Conservation (phyloP, 768 basidiomycete species). For the Multifurca ochricompacta region DNA sequence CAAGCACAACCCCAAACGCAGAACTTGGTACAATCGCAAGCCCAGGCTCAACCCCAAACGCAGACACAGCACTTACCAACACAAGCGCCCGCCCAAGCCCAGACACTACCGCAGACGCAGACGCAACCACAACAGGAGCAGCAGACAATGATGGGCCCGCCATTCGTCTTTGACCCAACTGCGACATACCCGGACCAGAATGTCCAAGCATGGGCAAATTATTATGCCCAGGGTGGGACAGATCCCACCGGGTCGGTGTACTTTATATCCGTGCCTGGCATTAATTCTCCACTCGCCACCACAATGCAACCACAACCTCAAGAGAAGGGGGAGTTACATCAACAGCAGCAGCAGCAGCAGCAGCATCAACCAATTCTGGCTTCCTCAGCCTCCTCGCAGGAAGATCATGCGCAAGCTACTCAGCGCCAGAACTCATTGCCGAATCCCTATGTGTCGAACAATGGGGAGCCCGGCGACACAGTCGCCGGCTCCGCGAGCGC, state of each 20-base stretch:
- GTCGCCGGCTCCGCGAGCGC: not conserved
- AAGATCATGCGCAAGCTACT: not conserved
- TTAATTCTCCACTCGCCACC: slow-evolving; percentile 28
- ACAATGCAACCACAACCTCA: not conserved
- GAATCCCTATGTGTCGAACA: slow-evolving; percentile 8
- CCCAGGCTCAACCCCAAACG: slow-evolving; percentile 21
- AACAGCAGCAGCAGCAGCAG: slow-evolving; percentile 7
- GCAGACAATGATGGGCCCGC: slow-evolving; percentile 31
- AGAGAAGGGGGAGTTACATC: not conserved
- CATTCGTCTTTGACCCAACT: slow-evolving; percentile 54
- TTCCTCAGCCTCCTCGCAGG: not conserved
- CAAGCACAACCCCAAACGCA: slow-evolving; percentile 31
- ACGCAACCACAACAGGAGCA: slow-evolving; percentile 35
- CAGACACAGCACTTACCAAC: slow-evolving; percentile 23
- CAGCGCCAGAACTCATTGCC: slow-evolving; percentile 14
- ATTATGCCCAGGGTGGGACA: slow-evolving; percentile 73
- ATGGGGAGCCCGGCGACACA: not conserved
- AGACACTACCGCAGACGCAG: slow-evolving; percentile 20
- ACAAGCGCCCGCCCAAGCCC: slow-evolving; percentile 24
- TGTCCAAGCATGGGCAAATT: slow-evolving; percentile 81
- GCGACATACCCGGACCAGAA: slow-evolving; percentile 69
- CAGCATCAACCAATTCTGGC: not conserved
- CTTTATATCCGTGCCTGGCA: slow-evolving; percentile 70
- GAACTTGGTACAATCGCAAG: slow-evolving; percentile 15
- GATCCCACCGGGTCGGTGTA: slow-evolving; percentile 73